Percentiles rank a stretch among this genome's conserved stretches.
phyloP scores from a whole-genome alignment of 495 filamentous ascomycete genomes.

The Neurospora sp. region DNA sequence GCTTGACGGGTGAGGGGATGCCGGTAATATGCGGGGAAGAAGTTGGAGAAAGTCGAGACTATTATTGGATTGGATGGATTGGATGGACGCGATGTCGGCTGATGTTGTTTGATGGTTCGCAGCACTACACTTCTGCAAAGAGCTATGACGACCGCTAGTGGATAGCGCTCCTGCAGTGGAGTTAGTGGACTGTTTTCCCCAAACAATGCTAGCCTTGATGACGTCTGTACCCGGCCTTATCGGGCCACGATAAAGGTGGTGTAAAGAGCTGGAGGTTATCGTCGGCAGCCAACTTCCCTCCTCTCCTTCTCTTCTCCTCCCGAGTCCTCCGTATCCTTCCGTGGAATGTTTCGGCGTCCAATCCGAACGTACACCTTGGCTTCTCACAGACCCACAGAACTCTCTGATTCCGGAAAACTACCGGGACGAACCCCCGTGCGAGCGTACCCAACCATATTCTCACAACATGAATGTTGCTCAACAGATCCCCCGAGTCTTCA shows the following conservation, averaged over 20 bases:
- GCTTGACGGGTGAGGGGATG: background rate
- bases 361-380: background rate
- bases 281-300: background rate
- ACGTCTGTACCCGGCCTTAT: background rate
- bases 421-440: background rate
- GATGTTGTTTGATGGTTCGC: background rate
- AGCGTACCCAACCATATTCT: background rate
- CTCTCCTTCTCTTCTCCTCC: background rate
- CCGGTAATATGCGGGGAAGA: background rate
- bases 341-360: background rate
- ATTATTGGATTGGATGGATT: background rate
- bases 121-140: background rate
- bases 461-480: background rate
- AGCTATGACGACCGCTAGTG: background rate
- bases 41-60: background rate
- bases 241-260: background rate
- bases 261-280: background rate
- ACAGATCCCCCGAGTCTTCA: background rate
- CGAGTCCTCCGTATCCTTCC: background rate
- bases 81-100: background rate
- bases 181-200: background rate
- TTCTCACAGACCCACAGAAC: background rate
- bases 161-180: background rate
- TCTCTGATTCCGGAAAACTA: background rate
- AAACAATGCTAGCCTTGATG: background rate